phyloP scores from a whole-genome alignment of 495 filamentous ascomycete genomes.

The Venustampulla echinocandica region DNA sequence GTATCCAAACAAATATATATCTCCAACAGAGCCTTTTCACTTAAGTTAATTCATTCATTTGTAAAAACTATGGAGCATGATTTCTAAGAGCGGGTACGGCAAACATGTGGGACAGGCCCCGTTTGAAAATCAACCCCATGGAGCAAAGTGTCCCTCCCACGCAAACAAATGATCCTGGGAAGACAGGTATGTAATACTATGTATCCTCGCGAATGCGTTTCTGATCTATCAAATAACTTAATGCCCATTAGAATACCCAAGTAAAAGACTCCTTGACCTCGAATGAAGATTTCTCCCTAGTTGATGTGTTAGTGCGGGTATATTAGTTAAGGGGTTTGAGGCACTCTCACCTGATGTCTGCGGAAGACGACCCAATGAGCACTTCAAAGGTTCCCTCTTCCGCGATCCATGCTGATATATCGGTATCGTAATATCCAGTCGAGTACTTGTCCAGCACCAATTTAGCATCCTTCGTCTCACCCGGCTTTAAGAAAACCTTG shows the following conservation, averaged over 20 bases:
- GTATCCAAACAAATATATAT: too few relatives aligned
- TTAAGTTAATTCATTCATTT: too few relatives aligned
- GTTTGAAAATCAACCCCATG: too few relatives aligned
- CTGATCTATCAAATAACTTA: too few relatives aligned
- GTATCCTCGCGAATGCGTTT: too few relatives aligned
- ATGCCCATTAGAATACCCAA: constrained; percentile 31
- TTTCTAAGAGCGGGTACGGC: too few relatives aligned
- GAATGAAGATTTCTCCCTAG: constrained; percentile 40
- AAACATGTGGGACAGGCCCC: too few relatives aligned
- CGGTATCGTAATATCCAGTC: constrained; percentile 74
- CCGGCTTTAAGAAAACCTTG: constrained; percentile 62
- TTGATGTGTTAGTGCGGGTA: constrained; percentile 14
- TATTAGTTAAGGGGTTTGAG: constrained; percentile 12
- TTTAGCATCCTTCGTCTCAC: constrained; percentile 59
- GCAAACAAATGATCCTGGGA: too few relatives aligned
- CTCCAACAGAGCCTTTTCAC: too few relatives aligned
- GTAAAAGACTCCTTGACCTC: constrained; percentile 51
- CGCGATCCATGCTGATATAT: constrained; percentile 60
- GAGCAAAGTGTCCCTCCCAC: too few relatives aligned
- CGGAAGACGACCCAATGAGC: constrained; percentile 44
- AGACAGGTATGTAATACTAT: too few relatives aligned
- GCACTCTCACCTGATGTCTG: constrained; percentile 30
- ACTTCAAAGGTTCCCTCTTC: constrained; percentile 69
- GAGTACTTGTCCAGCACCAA: constrained; percentile 64
- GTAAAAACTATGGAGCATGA: too few relatives aligned